phyloP scores from a whole-genome alignment of 441 rosid species.

The Theobroma grandiflorum region DNA sequence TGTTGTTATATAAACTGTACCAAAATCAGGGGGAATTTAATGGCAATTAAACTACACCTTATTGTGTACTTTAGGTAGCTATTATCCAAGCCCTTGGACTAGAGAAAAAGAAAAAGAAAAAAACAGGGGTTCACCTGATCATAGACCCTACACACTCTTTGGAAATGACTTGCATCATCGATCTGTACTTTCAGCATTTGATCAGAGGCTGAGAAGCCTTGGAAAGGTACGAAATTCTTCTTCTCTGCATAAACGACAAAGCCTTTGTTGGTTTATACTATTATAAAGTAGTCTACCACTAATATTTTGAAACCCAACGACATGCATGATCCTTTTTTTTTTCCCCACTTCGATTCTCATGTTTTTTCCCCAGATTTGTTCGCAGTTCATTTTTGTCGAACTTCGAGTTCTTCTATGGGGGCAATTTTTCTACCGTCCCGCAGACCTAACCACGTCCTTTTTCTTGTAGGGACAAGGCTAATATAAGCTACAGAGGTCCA shows the following conservation, averaged over 20 bases:
- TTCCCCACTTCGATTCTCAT: neutral
- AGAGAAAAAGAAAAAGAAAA: neutral
- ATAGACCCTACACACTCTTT: neutral
- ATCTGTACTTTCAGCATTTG: neutral
- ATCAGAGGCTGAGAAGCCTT: neutral
- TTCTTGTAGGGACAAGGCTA: neutral
- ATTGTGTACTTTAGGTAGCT: neutral
- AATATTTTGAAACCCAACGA: neutral
- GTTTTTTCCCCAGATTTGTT: neutral
- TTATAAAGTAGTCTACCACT: too few relatives aligned
- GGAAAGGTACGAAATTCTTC: neutral
- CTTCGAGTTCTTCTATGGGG: neutral
- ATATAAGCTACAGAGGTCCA: neutral
- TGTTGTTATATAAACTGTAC: too few relatives aligned
- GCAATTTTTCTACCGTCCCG: neutral
- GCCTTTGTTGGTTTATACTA: neutral
- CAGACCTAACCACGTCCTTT: neutral
- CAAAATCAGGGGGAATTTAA: neutral
- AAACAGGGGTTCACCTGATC: neutral
- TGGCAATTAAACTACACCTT: neutral
- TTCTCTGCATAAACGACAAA: neutral
- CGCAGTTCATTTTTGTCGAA: neutral
- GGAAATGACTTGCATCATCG: neutral
- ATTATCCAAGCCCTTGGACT: neutral
- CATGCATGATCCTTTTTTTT: neutral